These are phyloP conservation scores for Myrmaecium sp. DNA, from an alignment of 2,329 filamentous ascomycete genomes.

Conservation along the genomic window DNA sequence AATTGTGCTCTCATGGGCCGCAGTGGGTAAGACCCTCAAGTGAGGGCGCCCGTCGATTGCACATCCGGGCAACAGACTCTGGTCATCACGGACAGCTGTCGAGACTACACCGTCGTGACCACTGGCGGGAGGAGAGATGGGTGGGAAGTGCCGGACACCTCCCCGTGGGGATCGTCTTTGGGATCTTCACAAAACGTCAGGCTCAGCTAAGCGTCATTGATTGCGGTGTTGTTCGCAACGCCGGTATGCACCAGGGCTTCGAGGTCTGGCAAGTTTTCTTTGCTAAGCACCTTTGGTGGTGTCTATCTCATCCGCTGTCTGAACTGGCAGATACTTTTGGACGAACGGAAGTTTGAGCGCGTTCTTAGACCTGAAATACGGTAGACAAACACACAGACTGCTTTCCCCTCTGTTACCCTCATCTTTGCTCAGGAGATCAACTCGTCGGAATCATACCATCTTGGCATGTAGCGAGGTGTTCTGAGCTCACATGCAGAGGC, in stretches of 20 bases:
- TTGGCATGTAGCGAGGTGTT: constrained; percentile 37
- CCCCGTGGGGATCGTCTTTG: constrained; percentile 33
- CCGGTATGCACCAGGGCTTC: constrained; percentile 16
- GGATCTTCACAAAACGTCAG: constrained; percentile 24
- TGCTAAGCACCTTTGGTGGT: constrained; percentile 16
- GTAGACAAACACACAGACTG: constrained; percentile 29
- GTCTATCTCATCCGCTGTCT: constrained; percentile 7
- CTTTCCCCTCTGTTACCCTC: constrained; percentile 10
- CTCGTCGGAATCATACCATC: constrained; percentile 40
- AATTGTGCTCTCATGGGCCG: constrained; percentile 56
- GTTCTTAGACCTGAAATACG: constrained; percentile 10
- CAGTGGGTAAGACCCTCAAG: constrained; percentile 58
- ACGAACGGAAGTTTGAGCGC: constrained; percentile 18
- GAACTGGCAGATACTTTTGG: background rate
- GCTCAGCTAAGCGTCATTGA: constrained; percentile 1
- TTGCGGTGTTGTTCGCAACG: constrained; percentile 14
- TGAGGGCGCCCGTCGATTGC: constrained; percentile 60
- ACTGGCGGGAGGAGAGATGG: constrained; percentile 28
- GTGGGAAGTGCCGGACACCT: constrained; percentile 35
- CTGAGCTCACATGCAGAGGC: constrained; percentile 23
- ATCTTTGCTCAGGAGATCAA: constrained; percentile 24
- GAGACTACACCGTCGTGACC: constrained; percentile 23
- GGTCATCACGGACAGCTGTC: constrained; percentile 43
- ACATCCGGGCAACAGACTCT: constrained; percentile 56
- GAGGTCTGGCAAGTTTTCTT: constrained; percentile 8